A percentile compares a stretch with the other conserved stretches of the same genome.
Evolutionary conservation across 345 rosid genomes (phyloP).

Genomic region (Gossypioides kirkii): DNA sequence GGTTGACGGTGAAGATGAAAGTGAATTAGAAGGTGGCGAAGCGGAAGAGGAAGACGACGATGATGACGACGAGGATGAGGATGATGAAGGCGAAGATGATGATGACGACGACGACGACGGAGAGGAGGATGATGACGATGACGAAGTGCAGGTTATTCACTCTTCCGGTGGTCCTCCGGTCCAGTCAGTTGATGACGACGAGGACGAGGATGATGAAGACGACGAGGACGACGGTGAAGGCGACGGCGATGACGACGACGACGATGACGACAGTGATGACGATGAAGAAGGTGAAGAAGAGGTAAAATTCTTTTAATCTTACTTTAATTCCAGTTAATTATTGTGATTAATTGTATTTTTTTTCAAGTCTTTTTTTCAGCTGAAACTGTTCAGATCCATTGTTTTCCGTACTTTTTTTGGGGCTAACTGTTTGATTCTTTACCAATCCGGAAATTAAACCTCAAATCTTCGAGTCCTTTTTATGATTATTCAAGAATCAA

Average conservation of each 20-base stretch:
- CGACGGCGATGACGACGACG: slow-evolving; percentile 49
- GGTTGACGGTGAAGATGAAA: slow-evolving; percentile 34
- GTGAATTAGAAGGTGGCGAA: slow-evolving; percentile 22
- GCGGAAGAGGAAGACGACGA: slow-evolving; percentile 14
- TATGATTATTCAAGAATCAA: not conserved
- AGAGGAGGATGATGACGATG: slow-evolving; percentile 43
- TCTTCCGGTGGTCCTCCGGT: slow-evolving; percentile 54
- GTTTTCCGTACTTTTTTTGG: not conserved
- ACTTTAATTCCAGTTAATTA: not conserved
- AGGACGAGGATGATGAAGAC: slow-evolving; percentile 45
- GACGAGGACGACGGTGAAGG: slow-evolving; percentile 45
- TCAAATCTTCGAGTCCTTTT: not conserved
- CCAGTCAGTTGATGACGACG: slow-evolving; percentile 48
- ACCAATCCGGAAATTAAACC: not conserved
- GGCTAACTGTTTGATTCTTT: not conserved
- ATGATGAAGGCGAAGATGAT: slow-evolving; percentile 31
- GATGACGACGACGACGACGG: slow-evolving; percentile 42
- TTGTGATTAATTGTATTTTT: not conserved
- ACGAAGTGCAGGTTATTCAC: slow-evolving; percentile 50
- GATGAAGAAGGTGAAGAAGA: slow-evolving; percentile 25
- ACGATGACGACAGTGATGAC: slow-evolving; percentile 28
- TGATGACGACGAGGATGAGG: slow-evolving; percentile 33
- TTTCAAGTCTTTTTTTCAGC: not conserved
- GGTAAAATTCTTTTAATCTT: not conserved
- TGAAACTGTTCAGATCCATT: slow-evolving; percentile 24